Evolutionary conservation across 345 rosid genomes (phyloP).

Genomic region (Arabidopsis thaliana): DNA sequence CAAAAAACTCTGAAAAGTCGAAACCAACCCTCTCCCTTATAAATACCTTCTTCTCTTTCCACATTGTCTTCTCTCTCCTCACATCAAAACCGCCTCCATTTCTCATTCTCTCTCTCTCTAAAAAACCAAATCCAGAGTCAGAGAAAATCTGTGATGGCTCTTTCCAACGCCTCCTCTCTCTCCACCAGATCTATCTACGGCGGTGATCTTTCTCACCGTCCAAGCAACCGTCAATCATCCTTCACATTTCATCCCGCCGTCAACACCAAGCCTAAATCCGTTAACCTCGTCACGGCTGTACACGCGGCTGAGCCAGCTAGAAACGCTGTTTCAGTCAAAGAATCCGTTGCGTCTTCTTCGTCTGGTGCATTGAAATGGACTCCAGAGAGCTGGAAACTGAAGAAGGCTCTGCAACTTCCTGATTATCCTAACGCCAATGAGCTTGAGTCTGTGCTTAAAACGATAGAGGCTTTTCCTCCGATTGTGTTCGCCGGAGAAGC

Average conservation of each 20-base stretch:
- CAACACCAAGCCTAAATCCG: constrained; percentile 40
- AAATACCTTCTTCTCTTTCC: constrained; percentile 23
- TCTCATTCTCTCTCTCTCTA: constrained; percentile 22
- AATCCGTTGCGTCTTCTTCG: constrained; percentile 9
- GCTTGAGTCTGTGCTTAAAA: constrained; percentile 53
- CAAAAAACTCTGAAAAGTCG: constrained; percentile 20
- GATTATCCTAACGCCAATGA: constrained; percentile 53
- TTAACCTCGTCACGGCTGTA: constrained; percentile 45
- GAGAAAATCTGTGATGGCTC: constrained; percentile 55
- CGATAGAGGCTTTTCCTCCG: constrained; percentile 57
- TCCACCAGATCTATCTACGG: constrained; percentile 44
- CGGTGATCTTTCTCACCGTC: constrained; percentile 32
- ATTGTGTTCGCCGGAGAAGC: constrained; percentile 64
- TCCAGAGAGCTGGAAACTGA: constrained; percentile 55
- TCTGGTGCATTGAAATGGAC: constrained; percentile 48
- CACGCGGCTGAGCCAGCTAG: constrained; percentile 57
- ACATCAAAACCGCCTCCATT: constrained; percentile 42
- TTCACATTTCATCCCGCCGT: constrained; percentile 42
- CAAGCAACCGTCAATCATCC: constrained; percentile 37
- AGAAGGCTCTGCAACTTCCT: constrained; percentile 56
- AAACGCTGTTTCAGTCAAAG: constrained; percentile 43
- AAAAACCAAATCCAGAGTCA: constrained; percentile 20
- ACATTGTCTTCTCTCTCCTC: constrained; percentile 27
- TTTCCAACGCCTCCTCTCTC: constrained; percentile 55
- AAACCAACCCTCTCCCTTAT: constrained; percentile 44